Evolutionary conservation across 73 alveolate genomes (phyloP), one percentile per base, ranked within the genome.

Genomic region (Paraurostyla sp.): DNA sequence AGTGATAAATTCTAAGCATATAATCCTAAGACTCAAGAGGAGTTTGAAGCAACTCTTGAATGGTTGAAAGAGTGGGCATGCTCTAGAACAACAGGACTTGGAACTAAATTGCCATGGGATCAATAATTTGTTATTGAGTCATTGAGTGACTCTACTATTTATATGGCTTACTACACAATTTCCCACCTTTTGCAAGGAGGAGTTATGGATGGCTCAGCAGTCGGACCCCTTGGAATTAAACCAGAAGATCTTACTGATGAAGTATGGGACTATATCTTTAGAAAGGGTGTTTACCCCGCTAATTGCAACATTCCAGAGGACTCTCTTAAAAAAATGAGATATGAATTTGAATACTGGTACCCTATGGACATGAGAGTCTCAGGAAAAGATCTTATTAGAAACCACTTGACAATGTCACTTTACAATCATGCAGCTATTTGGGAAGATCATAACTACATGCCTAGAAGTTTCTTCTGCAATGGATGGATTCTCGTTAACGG

Each of bases 31-130:
- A 95, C 97, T 30, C 91, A 92, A 87, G 92, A 96, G 81, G 98
- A 96, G 36, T 93, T 98, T 82, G 94, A 94, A 49, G 99, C 93
- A 76, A 95, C 97, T 0, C 90, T 98, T 18, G 99, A 98, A 27
- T 98, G 99, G 99, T 97, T 98, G 27, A 95, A 96, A 76, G 98
- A 96, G 56, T 98, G 99, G 99, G 99, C 99, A 22, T 95, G 99
- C 93, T 98, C 99, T 9, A 86, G 99, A 33, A 89, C 96, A 43
- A 96, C 90, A 58, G 99, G 99, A 45, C 96, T 98, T 78, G 99
- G 99, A 3, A 97, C 99, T 48, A 93, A 92, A 58, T 93, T 98
- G 22, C 99, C 99, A 33, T 97, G 99, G 99, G 99, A 98, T 85
- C 84, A 89, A 59, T 85, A 97, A 89, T 97, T 87, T 92, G 94